Evolutionary conservation across 176 grass and related monocot genomes (phyloP).

Genomic region (Melocanna baccifera): DNA sequence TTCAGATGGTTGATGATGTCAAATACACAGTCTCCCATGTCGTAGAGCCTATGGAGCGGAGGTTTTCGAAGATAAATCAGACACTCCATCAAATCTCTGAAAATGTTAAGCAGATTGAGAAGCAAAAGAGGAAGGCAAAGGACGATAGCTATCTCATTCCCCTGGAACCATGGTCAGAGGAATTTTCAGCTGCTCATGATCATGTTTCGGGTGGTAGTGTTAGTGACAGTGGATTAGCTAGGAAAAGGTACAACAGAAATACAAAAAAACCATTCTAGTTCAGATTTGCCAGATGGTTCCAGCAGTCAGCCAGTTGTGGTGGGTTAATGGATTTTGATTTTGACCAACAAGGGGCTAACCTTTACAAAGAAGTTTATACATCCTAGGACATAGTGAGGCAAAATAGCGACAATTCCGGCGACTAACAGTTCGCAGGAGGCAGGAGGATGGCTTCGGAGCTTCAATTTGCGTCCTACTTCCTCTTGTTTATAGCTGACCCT

Average conservation of each 20-base stretch:
- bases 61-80: conserved; percentile 75
- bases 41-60: conserved; percentile 78
- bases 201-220: conserved; percentile 58
- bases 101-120: conserved; percentile 86
- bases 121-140: conserved; percentile 80
- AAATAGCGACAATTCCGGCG: conserved; percentile 1
- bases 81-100: conserved; percentile 86
- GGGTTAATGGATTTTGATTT: conserved; percentile 19
- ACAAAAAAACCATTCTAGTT: conserved; percentile 46
- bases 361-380: conserved; percentile 25
- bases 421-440: conserved; percentile 30
- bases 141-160: conserved; percentile 87
- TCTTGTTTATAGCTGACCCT: conserved; percentile 40
- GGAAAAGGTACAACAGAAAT: conserved; percentile 41
- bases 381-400: conserved; percentile 29
- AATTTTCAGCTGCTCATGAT: conserved; percentile 76
- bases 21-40: conserved; percentile 96
- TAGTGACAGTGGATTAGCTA: conserved; percentile 80
- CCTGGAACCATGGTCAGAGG: conserved; percentile 63
- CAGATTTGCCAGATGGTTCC: conserved; percentile 54
- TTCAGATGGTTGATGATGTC: conserved; percentile 97
- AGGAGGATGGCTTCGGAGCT: conserved; percentile 29
- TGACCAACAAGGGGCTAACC: conserved; percentile 32
- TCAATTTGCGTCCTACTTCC: conserved; percentile 14
- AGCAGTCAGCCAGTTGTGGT: conserved; percentile 7